Evolutionary conservation across 371 early-diverging fungal species (phyloP).

Genomic region (Apophysomyces trapeziformis): DNA sequence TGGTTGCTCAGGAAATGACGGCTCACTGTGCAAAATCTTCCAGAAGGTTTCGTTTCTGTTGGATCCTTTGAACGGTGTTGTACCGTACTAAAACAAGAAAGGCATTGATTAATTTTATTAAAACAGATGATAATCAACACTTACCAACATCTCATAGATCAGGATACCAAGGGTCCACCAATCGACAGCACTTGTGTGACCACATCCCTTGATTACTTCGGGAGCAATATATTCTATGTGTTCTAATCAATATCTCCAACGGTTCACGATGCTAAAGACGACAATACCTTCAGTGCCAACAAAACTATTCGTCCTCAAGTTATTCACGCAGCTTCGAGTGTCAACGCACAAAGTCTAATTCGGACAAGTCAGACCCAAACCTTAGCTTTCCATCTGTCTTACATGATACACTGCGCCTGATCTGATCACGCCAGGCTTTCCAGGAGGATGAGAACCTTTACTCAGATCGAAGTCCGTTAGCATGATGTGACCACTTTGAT

Average conservation of each 20-base stretch:
- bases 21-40: conserved; percentile 80
- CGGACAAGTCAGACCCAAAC: not conserved
- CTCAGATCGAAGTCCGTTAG: conserved; percentile 96
- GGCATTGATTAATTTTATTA: not conserved
- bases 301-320: conserved; percentile 92
- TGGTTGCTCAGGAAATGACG: conserved; percentile 71
- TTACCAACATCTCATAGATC: conserved; percentile 94
- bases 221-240: conserved; percentile 92
- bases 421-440: conserved; percentile 79
- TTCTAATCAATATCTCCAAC: not conserved
- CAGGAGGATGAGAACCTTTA: conserved; percentile 82
- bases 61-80: conserved; percentile 94
- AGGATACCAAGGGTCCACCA: conserved; percentile 99
- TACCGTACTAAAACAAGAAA: conserved; percentile 66
- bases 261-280: not conserved
- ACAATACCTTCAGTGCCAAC: conserved; percentile 90
- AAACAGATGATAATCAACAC: conserved; percentile 7
- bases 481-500: conserved; percentile 96
- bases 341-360: conserved; percentile 70
- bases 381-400: conserved; percentile 17
- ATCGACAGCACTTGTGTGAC: conserved; percentile 95
- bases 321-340: conserved; percentile 86
- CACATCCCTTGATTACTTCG: conserved; percentile 90
- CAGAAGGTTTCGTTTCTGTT: conserved; percentile 86
- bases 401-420: conserved; percentile 54